Evolutionary conservation across 1,284 basidiomycete species (phyloP), one percentile per base, ranked within the genome.

Genomic region (Termitomyces sp.): DNA sequence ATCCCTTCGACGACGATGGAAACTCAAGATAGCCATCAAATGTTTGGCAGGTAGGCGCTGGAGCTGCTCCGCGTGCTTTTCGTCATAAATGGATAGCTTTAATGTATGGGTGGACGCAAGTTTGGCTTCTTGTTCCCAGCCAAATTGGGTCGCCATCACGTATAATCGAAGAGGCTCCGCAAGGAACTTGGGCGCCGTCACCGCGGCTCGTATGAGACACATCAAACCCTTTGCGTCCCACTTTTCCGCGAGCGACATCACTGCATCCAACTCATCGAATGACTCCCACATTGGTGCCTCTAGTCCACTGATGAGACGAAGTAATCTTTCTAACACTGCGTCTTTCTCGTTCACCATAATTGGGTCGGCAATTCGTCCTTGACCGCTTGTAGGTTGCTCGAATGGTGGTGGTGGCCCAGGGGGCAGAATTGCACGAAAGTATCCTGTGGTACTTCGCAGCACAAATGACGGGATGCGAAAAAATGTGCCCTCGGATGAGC

Each of bases 181-280:
- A 24, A 74, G 67, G 58, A 75, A 74, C 6, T 67, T 50, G 2
- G 73, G 73, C 2, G 70, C 61, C 1, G 70, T 70, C 33, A 72
- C 66, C 10, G 67, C 66, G 5, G 69, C 59, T 3, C 73, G 69
- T 19, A 75, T 68, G 48, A 71, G 54, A n/a, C 71, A 72, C 21
- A 75, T 58, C 3, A 74, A 74, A 1, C 74, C 73, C 5, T 66
- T 70, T 5, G 73, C 64, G 44, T 72, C 70, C 70, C 71, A 74
- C 48, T 67, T 65, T 54, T 73, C 68, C 2, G 70, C 70, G 9
- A 76, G 70, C 4, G 63, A 53, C 2, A 73, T 55, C 1, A 68
- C 66, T n/a, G 63, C 59, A 45, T 74, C 71, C 19, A 73, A 57
- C 43, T 73, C 66, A 53, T 70, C 67, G 44, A 73, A 70, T 0